These are phyloP conservation scores for Lasiosphaeriaceae sp. DNA, from an alignment of 495 filamentous ascomycete species.

Conservation along the genomic window DNA sequence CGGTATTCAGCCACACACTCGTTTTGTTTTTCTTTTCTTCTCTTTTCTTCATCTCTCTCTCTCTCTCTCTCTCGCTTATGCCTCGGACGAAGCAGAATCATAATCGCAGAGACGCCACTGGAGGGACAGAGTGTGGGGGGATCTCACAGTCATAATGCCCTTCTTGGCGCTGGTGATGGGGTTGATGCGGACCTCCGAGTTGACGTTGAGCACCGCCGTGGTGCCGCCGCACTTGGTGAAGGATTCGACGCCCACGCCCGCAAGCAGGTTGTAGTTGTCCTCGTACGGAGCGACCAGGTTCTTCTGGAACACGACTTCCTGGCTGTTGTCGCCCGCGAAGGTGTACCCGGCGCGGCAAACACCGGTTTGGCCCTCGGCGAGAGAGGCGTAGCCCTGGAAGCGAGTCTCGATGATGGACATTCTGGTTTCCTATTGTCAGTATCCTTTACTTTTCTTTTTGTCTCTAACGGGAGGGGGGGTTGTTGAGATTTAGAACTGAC, in stretches of 20 bases:
- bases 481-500: conserved; percentile 21
- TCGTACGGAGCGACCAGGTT: conserved; percentile 28
- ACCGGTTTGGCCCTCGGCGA: conserved; percentile 20
- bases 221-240: conserved; percentile 28
- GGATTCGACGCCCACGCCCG: conserved; percentile 28
- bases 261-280: conserved; percentile 29
- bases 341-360: conserved; percentile 25
- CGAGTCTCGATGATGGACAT: conserved; percentile 34
- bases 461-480: conserved; percentile 2
- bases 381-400: conserved; percentile 29
- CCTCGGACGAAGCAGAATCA: not conserved
- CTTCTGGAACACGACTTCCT: conserved; percentile 34
- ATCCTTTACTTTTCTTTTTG: no score
- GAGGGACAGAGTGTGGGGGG: conserved; percentile 8
- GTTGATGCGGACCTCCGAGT: conserved; percentile 33
- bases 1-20: conserved; percentile 9
- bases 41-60: not conserved
- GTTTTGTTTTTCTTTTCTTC: conserved; percentile 12
- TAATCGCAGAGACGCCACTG: conserved; percentile 18
- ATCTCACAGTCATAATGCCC: conserved; percentile 29
- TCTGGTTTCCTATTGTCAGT: not conserved
- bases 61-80: not conserved
- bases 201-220: conserved; percentile 34
- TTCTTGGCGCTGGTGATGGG: conserved; percentile 21
- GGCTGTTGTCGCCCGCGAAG: conserved; percentile 27